Evolutionary conservation across 371 early-diverging fungal genomes (phyloP).

Genomic region (Haplosporangium sp.): DNA sequence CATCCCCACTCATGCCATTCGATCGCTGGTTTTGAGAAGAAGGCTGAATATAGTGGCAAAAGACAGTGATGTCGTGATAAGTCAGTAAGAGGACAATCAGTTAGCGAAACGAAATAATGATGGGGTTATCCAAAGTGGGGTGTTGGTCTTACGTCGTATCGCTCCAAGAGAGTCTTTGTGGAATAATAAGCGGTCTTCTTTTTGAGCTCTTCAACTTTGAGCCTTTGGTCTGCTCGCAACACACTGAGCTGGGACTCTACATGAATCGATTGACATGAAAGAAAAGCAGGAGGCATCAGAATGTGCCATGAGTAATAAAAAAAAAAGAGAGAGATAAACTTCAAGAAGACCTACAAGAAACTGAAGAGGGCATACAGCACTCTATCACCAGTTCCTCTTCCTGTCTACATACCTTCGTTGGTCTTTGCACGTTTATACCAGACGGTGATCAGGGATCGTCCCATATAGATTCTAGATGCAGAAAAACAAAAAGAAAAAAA

Average conservation of each 20-base stretch:
- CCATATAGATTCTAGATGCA: slow-evolving; percentile 61
- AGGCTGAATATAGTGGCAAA: slow-evolving; percentile 7
- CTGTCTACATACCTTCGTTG: slow-evolving; percentile 58
- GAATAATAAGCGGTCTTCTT: slow-evolving; percentile 77
- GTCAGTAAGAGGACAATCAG: not conserved
- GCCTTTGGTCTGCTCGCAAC: slow-evolving; percentile 56
- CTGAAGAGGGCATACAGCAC: not conserved
- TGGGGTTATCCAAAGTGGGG: not conserved
- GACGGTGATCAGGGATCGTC: slow-evolving; percentile 60
- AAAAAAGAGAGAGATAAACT: not conserved
- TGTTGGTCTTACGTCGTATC: slow-evolving; percentile 72
- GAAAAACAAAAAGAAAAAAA: not conserved
- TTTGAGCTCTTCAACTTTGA: slow-evolving; percentile 72
- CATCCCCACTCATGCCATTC: slow-evolving; percentile 31
- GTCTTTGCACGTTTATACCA: slow-evolving; percentile 71
- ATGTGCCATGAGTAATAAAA: not conserved
- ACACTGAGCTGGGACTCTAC: slow-evolving; percentile 38
- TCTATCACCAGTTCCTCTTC: too few relatives aligned
- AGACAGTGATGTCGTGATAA: not conserved
- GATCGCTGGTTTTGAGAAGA: slow-evolving; percentile 35
- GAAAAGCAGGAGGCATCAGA: slow-evolving; percentile 11
- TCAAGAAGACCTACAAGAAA: not conserved
- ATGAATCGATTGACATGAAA: not conserved
- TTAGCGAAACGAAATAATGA: not conserved
- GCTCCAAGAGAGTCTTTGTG: slow-evolving; percentile 91